Base-by-base conservation (phyloP, 768 basidiomycete species). In the Hygrocybe punicea region DNA sequence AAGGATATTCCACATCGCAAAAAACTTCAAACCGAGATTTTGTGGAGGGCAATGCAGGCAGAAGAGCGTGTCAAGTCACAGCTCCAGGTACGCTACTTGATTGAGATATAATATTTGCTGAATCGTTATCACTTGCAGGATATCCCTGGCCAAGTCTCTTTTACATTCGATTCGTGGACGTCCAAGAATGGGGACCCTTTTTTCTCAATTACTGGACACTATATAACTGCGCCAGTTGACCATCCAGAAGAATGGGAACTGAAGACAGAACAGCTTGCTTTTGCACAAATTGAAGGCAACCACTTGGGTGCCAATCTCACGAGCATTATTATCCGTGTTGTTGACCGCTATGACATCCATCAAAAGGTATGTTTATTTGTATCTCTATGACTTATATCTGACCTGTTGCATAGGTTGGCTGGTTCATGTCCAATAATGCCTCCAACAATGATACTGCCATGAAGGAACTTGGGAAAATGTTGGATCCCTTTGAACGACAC, bases 351-450 rank as follows among this genome's bases (percentile, higher is more conserved):
- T 46, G 55, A 60, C 1, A 51, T 69, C 23, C 29, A 48, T 5
- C 50, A 58, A 10, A 70, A 69, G 65, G 67, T 67, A 57, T 34
- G 60, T 58, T 46, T 16, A 19, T 51, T 17, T 45, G 23, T 23
- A n/a, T 10, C 19, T 56, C 35, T 24, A 29, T 29, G 29, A 29
- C 29, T 29, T 29, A 44, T 29, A 29, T 5, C 24, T 35, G n/a
- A 44, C 14, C 36, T 40, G 36, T 17, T 49, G 33, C 42, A 9
- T 56, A 71, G 71, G 46, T 68, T 51, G 69, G 72, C 19, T 71
- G 71, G 72, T 35, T 59, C 13, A 73, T 69, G 2, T 57, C 65
- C 9, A 63, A 73, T 50, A 71, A 71, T 37, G 67, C 67, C 3
- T 54, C 57, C 9, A 63, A 62, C 11, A 73, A 72, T 47, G 64